Conservation (phyloP, 352 stramenopile species). For the Albugo candida region DNA sequence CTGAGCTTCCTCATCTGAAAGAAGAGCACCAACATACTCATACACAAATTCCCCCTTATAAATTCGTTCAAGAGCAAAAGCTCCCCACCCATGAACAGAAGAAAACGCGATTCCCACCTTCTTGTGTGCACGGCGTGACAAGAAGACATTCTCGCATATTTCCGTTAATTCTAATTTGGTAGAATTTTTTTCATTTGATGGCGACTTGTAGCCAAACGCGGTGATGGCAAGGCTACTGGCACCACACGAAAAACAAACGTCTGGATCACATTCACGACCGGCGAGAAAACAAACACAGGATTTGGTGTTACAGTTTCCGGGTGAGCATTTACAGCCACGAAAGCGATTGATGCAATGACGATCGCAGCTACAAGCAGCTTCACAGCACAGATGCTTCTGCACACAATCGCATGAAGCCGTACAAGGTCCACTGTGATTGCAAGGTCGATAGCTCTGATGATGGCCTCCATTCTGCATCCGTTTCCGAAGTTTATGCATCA, state of each 20-base stretch:
- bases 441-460: conserved; percentile 4
- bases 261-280: conserved; percentile 33
- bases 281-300: conserved; percentile 27
- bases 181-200: not conserved
- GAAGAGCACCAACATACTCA: conserved; percentile 6
- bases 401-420: conserved; percentile 4
- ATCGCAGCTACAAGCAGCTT: conserved; percentile 22
- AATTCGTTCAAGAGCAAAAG: conserved; percentile 19
- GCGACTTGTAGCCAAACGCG: conserved; percentile 7
- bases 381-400: conserved; percentile 22
- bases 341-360: conserved; percentile 29
- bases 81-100: conserved; percentile 13
- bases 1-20: conserved; percentile 9
- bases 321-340: conserved; percentile 23
- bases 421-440: conserved; percentile 7
- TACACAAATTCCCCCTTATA: conserved; percentile 2
- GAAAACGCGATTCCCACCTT: conserved; percentile 3
- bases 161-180: not conserved
- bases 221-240: conserved; percentile 19
- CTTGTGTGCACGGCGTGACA: not conserved
- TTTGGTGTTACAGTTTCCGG: conserved; percentile 24
- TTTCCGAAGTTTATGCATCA: conserved; percentile 1
- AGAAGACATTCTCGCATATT: not conserved
- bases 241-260: conserved; percentile 25
- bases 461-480: not conserved